Base-by-base conservation (phyloP, 345 rosid species). In the Pelargonium nanum region DNA sequence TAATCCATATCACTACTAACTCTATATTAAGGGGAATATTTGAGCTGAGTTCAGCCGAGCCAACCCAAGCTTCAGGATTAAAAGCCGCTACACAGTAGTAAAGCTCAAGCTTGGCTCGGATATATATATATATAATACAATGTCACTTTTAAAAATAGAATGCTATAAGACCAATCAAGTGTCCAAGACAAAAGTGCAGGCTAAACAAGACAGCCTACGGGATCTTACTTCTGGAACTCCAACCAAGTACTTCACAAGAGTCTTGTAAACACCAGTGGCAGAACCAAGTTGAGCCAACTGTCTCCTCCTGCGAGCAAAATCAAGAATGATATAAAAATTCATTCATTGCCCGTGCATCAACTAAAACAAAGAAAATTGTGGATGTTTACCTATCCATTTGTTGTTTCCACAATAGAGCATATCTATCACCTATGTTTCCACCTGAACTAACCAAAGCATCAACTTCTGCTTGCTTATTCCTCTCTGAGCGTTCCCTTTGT, bases 251-350 rank as follows among this genome's bases (percentile, higher is more conserved):
- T 92, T 92, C 40, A 92, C 93, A 64, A 92, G 85, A 73, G 98
- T 92, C 83, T 87, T 92, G 63, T 92, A 92, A 65, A 92, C 98
- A 76, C 98, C 98, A 59, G 96, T 82, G 5, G 95, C 98, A 73
- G 96, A 85, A 69, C 98, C 98, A 72, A 92, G 89, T 70, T 89
- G 98, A 60, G 88, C 96, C 65, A 92, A 79, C 71, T 81, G 95
- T 75, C 86, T 87, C 83, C 98, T 85, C 91, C 98, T 88, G 77
- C 57, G 53, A 58, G 20, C 54, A 48, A 30, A 70, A 28, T 70
- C 44, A 72, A 30, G 19, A 67, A 44, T 48, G 51, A 56, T 53
- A 64, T 53, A 19, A 54, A 30, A 72, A 63, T 70, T 53, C 59
- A 68, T 30, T 30, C 17, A 63, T 1, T 62, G 55, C 22, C 60